A percentile compares a stretch with the other conserved stretches of the same genome.
Evolutionary conservation across 2,329 filamentous ascomycete species (phyloP).

Genomic region (Cryoendolithus antarcticus): DNA sequence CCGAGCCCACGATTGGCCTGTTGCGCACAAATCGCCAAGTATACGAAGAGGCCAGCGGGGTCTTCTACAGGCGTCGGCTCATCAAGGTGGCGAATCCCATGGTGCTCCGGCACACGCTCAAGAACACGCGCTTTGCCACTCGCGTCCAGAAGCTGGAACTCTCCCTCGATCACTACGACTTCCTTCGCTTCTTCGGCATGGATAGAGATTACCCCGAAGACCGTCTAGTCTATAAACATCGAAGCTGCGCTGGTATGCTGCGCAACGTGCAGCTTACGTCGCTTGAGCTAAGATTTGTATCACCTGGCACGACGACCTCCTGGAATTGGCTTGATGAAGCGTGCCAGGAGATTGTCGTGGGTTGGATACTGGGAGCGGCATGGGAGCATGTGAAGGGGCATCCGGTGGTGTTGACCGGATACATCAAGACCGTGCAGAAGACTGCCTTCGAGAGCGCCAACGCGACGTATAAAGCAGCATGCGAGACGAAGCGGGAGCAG

Average conservation of each 20-base stretch:
- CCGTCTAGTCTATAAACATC: neutral
- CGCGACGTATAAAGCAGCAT: neutral
- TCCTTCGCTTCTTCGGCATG: constrained; percentile 15
- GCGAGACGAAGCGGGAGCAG: no score
- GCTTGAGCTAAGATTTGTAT: no score
- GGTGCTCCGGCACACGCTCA: constrained; percentile 8
- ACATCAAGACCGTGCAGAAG: constrained; percentile 14
- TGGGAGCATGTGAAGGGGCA: constrained; percentile 14
- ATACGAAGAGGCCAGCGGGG: constrained; percentile 10
- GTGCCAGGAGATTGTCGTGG: constrained; percentile 14
- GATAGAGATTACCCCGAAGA: neutral
- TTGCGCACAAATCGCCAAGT: constrained; percentile 12
- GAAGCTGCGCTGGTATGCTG: neutral
- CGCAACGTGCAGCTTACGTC: no score
- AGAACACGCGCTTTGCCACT: constrained; percentile 1
- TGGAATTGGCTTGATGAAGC: constrained; percentile 2
- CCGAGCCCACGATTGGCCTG: constrained; percentile 1
- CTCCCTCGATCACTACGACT: constrained; percentile 10
- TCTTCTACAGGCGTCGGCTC: constrained; percentile 10
- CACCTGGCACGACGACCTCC: no score
- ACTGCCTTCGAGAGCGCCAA: constrained; percentile 9
- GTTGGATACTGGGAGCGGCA: constrained; percentile 13
- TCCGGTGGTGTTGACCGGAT: constrained; percentile 14
- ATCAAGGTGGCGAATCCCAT: constrained; percentile 9
- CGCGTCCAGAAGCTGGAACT: constrained; percentile 14